Percentiles rank a stretch among this genome's conserved stretches.
Conservation (phyloP, 2,329 filamentous ascomycete genomes). For the Monilinia fructicola region DNA sequence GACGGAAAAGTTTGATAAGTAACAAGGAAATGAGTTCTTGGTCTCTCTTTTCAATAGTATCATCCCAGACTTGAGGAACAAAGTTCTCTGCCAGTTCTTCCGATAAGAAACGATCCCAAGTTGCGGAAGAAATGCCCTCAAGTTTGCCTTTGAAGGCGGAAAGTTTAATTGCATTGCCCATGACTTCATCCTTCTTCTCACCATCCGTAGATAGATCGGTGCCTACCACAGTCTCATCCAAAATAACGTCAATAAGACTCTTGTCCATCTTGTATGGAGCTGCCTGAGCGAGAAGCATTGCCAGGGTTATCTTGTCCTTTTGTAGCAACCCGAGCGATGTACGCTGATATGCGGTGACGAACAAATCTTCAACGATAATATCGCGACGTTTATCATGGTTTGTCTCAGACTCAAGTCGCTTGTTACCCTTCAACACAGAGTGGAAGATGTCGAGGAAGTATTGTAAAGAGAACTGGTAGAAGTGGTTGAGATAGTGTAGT, state of each 20-base stretch:
- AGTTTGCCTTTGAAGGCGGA: conserved; percentile 71
- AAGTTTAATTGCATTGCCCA: conserved; percentile 67
- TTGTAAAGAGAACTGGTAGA: conserved; percentile 98
- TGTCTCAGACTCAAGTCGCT: conserved; percentile 65
- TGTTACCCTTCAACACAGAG: conserved; percentile 79
- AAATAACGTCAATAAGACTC: conserved; percentile 77
- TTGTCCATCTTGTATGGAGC: conserved; percentile 97
- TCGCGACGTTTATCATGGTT: conserved; percentile 80
- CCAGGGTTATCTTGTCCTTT: conserved; percentile 90
- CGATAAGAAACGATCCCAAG: conserved; percentile 79
- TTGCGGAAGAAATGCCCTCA: conserved; percentile 56
- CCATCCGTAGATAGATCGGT: conserved; percentile 73
- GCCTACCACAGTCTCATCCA: conserved; percentile 75
- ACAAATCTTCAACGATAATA: conserved; percentile 87
- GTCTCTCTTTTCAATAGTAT: conserved; percentile 64
- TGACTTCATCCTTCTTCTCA: conserved; percentile 64
- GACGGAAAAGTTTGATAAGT: conserved; percentile 89
- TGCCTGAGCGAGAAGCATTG: conserved; percentile 91
- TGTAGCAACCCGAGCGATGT: conserved; percentile 92
- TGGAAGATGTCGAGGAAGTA: conserved; percentile 99
- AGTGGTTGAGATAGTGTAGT: conserved; percentile 96
- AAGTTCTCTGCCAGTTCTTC: conserved; percentile 85
- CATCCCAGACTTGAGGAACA: conserved; percentile 75
- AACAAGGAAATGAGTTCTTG: conserved; percentile 80
- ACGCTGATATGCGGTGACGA: conserved; percentile 86